Base-by-base conservation (phyloP, 768 basidiomycete genomes). In the Mycena kentingensis region DNA sequence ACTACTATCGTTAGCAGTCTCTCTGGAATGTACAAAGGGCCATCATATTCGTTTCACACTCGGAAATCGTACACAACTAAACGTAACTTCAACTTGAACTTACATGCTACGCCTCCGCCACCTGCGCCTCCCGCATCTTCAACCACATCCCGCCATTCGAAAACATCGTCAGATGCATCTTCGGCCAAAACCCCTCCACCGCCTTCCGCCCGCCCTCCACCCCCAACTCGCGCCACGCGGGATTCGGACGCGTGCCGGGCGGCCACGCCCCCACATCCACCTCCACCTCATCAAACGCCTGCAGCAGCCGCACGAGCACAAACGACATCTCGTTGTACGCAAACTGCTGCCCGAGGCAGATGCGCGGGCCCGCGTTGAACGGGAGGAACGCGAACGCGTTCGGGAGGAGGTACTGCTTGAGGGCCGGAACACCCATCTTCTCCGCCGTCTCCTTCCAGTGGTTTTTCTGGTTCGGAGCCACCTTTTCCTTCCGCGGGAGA, bases 331-430 rank as follows among this genome's bases (percentile, higher is more conserved):
- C 69, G 55, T 65, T 65, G 49, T 67, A 65, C 10, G 66, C 66
- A 28, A 67, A 65, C 62, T 74, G 73, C 61, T 76, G 74, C 11
- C 74, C 73, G 11, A 73, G 65, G 52, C 73, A 74, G 38, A 75
- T 71, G 3, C 73, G 68, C 27, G 74, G 75, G 5, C 78, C 78
- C 2, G 77, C 81, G 51, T 83, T 83, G 71, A 84, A 84, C 15
- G 83, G 83, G 4, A 87, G 73, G 70, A 89, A 90, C 51, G 87
- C 84, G 70, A 84, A 87, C 0, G 84, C 78, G 57, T 86, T 85
- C 31, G 79, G 76, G 25, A 78, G 70, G 25, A 88, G 73, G 51
- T 86, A 84, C 60, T 79, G 81, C 56, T 81, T 75, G 28, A 86
- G 65, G 10, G 61, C 87, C 87, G 37, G 88, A 70, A 73, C 85